Evolutionary conservation across 2,329 filamentous ascomycete genomes (phyloP).

Genomic region (Paracorniculantispora psalliotae): DNA sequence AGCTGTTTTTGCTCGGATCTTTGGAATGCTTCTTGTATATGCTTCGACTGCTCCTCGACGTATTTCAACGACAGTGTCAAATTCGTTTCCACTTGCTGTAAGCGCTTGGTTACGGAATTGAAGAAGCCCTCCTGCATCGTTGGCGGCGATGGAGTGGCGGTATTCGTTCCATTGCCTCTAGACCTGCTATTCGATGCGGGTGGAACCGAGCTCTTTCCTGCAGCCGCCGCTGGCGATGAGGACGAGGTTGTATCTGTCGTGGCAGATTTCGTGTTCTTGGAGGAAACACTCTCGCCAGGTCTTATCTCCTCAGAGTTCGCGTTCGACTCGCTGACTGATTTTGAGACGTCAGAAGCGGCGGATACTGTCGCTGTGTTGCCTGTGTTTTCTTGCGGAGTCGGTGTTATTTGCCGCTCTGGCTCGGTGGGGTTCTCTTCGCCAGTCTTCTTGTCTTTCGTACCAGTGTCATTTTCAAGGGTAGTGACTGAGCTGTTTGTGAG

Average conservation of each 20-base stretch:
- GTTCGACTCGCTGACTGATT: not conserved
- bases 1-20: slow-evolving; percentile 85
- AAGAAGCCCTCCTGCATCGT: slow-evolving; percentile 97
- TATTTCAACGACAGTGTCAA: slow-evolving; percentile 90
- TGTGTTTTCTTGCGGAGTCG: not conserved
- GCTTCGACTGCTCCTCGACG: slow-evolving; percentile 91
- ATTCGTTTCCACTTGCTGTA: slow-evolving; percentile 87
- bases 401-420: not conserved
- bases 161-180: slow-evolving; percentile 24
- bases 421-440: not conserved
- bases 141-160: slow-evolving; percentile 46
- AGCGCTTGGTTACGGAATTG: slow-evolving; percentile 89
- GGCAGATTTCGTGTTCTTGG: not conserved
- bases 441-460: not conserved
- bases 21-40: slow-evolving; percentile 79
- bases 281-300: not conserved
- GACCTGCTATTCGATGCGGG: slow-evolving; percentile 21
- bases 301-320: slow-evolving; percentile 16
- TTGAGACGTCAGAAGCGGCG: not conserved
- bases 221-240: not conserved
- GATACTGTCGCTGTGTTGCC: not conserved
- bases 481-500: not conserved
- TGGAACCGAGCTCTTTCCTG: not conserved
- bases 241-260: not conserved
- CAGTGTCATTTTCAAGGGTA: not conserved